Evolutionary conservation across 257 asterid species (phyloP), one percentile per base, ranked within the genome.

Genomic region (Primulina eburnea): DNA sequence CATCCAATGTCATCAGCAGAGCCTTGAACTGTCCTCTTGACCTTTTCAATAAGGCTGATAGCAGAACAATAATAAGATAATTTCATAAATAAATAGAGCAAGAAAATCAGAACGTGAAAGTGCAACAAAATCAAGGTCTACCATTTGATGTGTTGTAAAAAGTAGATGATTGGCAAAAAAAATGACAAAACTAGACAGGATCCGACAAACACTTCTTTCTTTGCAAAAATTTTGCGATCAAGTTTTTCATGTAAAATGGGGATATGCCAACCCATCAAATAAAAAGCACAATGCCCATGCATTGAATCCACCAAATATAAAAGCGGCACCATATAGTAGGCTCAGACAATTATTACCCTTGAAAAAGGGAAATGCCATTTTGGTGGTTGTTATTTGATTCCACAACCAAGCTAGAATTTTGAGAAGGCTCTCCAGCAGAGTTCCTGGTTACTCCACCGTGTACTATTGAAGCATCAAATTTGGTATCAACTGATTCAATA

Each of bases 1-100:
- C 99, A 94, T 62, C 97, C 99, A 56, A 91, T 94, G 87, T 94
- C 97, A 80, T 87, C 89, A 68, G 97, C 99, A 35, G 99, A 91
- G 69, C 99, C 99, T 21, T 80, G 97, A 75, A 94, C 89, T n/a
- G 99, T 94, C 83, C 74, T 88, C 82, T 83, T 85, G 66, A 94
- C 97, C 79, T 86, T 81, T 66, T 81, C 90, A 77, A 85, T 60
- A 69, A 85, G 82, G 58, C 88, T 85, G 70, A 60, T 30, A 57
- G 56, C 55, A 78, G 6, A 43, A 30, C 33, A 30, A 30, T 30
- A 30, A 69, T 34, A 33, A 47, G 28, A 76, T 16, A 34, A 64
- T 26, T 53, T 21, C 75, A 73, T 37, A 60, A 64, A 47, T 16
- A 40, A 62, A 60, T 10, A 8, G 59, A 67, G 65, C 40, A 60